Evolutionary conservation across 306 rosid genomes (phyloP), one percentile per base, ranked within the genome.

Genomic region (Oxytropis ochrocephala): DNA sequence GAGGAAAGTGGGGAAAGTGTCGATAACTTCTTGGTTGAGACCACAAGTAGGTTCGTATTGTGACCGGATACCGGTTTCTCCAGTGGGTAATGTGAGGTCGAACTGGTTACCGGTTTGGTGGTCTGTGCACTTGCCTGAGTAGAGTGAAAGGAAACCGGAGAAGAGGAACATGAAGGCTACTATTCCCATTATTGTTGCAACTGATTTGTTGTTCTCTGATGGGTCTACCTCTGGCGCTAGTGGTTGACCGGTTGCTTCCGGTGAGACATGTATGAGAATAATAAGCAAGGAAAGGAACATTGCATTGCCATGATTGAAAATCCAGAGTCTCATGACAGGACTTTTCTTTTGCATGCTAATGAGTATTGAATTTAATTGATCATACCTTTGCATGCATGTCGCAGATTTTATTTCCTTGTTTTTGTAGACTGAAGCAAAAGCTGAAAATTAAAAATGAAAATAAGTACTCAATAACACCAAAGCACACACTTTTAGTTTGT

Each of bases 61-160:
- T 5, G 38, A 44, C 2, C 38, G 32, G 6, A 53, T 67, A 3
- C 19, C 72, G 3, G 4, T 52, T 10, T 38, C 33, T 1, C 64
- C 64, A 0, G 41, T 35, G 0, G 77, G 75, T 41, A 76, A 12
- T 0, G 75, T 50, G 1, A 61, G 72, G 54, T 78, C 75, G 0
- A 52, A 30, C 24, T 8, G 53, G 42, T 65, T 81, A 1, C 48
- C 53, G 2, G 17, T 29, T 11, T 82, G 71, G 3, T 69, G 39
- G 38, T 80, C 77, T 0, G 77, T 50, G 67, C 98, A 93, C 51
- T 74, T 87, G 16, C 94, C 96, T 30, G 88, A 75, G 85, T 83
- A 90, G 41, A 93, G 83, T 17, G 98, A 90, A 49, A 90, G 44
- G 5, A 93, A 77, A 18, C 87, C 96, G 0, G 89, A 70, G 67